phyloP scores from a whole-genome alignment of 768 basidiomycete genomes.

The Collybia nuda region DNA sequence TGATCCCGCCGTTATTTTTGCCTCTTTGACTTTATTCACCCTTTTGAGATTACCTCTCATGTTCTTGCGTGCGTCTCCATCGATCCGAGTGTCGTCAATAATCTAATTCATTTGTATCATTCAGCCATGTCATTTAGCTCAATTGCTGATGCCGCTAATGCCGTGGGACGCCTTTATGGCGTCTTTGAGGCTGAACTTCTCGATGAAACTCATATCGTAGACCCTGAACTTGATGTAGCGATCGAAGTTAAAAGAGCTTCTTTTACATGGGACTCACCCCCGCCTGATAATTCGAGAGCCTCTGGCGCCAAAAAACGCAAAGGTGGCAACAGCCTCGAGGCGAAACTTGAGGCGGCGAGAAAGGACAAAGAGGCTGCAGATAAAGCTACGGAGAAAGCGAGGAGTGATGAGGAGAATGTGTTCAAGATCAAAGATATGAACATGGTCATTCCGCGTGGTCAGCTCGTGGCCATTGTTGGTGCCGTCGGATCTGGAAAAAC shows the following conservation, averaged over 20 bases:
- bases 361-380: slow-evolving; percentile 20
- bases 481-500: slow-evolving; percentile 75
- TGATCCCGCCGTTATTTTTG: slow-evolving; percentile 73
- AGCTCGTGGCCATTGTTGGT: slow-evolving; percentile 84
- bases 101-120: neutral
- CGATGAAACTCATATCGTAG: slow-evolving; percentile 53
- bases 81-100: neutral
- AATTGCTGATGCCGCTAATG: slow-evolving; percentile 85
- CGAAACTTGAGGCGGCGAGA: slow-evolving; percentile 28
- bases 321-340: slow-evolving; percentile 8
- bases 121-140: slow-evolving; percentile 69
- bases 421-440: slow-evolving; percentile 70
- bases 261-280: slow-evolving; percentile 87
- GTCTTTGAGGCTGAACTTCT: slow-evolving; percentile 86
- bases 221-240: slow-evolving; percentile 59
- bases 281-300: slow-evolving; percentile 41
- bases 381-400: slow-evolving; percentile 23
- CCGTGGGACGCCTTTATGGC: slow-evolving; percentile 69
- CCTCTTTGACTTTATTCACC: slow-evolving; percentile 85
- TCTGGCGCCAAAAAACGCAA: slow-evolving; percentile 31
- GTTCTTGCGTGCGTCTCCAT: slow-evolving; percentile 50
- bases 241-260: slow-evolving; percentile 65
- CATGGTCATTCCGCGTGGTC: slow-evolving; percentile 69
- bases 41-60: slow-evolving; percentile 80
- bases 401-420: slow-evolving; percentile 37